phyloP scores from a whole-genome alignment of 768 basidiomycete species.

The Phaeotremella fagi region DNA sequence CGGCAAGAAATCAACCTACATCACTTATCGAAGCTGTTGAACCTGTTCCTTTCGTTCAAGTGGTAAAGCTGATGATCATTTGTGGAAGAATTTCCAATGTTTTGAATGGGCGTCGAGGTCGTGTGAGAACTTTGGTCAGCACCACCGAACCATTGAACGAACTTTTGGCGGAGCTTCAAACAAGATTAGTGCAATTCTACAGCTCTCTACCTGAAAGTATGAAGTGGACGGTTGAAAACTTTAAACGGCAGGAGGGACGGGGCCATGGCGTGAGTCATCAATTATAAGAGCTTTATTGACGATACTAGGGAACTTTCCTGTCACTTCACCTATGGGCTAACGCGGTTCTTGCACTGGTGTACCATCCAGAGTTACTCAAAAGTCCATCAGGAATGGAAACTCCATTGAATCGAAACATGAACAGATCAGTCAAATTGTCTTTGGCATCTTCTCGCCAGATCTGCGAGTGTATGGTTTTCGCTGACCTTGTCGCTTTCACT shows the following conservation, averaged over 20 bases:
- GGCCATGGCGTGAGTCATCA: slow-evolving; percentile 28
- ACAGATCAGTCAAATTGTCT: slow-evolving; percentile 34
- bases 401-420: slow-evolving; percentile 39
- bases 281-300: not conserved
- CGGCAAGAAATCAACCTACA: slow-evolving; percentile 26
- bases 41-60: slow-evolving; percentile 42
- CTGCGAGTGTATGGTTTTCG: slow-evolving; percentile 46
- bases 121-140: slow-evolving; percentile 32
- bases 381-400: slow-evolving; percentile 43
- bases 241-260: slow-evolving; percentile 36
- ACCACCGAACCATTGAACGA: slow-evolving; percentile 31
- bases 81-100: slow-evolving; percentile 43
- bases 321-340: slow-evolving; percentile 38
- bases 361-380: slow-evolving; percentile 44
- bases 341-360: slow-evolving; percentile 41
- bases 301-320: slow-evolving; percentile 32
- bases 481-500: slow-evolving; percentile 30
- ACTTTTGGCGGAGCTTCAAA: slow-evolving; percentile 36
- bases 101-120: slow-evolving; percentile 41
- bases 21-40: slow-evolving; percentile 22
- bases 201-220: slow-evolving; percentile 33
- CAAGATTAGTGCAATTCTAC: slow-evolving; percentile 37
- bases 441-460: slow-evolving; percentile 39
- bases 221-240: slow-evolving; percentile 42
- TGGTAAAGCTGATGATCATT: slow-evolving; percentile 45